These are phyloP conservation scores for Ganoderma leucocontextum DNA, from an alignment of 1,284 basidiomycete species.

Conservation along the genomic window DNA sequence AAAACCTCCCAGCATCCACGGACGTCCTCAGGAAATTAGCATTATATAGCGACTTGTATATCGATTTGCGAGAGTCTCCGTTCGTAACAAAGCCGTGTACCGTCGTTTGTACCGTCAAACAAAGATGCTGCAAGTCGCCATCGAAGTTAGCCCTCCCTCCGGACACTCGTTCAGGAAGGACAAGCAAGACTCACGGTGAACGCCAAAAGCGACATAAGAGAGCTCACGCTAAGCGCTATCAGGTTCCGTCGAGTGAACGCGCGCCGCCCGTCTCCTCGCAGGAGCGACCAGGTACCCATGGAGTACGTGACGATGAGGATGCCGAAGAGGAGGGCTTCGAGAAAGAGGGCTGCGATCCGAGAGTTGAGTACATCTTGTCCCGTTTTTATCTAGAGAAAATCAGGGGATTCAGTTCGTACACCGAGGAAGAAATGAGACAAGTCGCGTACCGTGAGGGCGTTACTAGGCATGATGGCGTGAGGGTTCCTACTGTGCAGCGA, in stretches of 20 bases:
- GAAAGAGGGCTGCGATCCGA: slow-evolving; percentile 15
- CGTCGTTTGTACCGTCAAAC: slow-evolving; percentile 14
- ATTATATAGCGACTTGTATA: slow-evolving; percentile 12
- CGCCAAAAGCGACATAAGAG: slow-evolving; percentile 22
- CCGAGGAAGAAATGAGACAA: background rate
- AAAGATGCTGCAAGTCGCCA: slow-evolving; percentile 1
- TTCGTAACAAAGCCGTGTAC: slow-evolving; percentile 19
- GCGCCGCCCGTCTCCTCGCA: background rate
- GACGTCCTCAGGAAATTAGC: slow-evolving; percentile 14
- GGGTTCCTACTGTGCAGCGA: background rate
- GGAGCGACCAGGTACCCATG: slow-evolving; percentile 14
- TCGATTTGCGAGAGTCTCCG: slow-evolving; percentile 4
- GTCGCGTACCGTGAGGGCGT: background rate
- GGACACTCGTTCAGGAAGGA: background rate
- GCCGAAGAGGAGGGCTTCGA: slow-evolving; percentile 26
- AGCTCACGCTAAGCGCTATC: slow-evolving; percentile 17
- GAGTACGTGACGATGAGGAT: slow-evolving; percentile 17
- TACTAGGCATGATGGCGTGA: background rate
- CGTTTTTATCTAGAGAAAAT: background rate
- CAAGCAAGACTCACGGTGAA: slow-evolving; percentile 14
- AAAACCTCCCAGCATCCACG: slow-evolving; percentile 17
- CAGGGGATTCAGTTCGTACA: background rate
- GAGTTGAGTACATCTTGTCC: background rate
- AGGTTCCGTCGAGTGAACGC: slow-evolving; percentile 18
- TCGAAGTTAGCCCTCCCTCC: background rate